Percentiles rank a stretch among this genome's conserved stretches.
phyloP scores from a whole-genome alignment of 805 yeast species.

The Cyberlindnera japonica region DNA sequence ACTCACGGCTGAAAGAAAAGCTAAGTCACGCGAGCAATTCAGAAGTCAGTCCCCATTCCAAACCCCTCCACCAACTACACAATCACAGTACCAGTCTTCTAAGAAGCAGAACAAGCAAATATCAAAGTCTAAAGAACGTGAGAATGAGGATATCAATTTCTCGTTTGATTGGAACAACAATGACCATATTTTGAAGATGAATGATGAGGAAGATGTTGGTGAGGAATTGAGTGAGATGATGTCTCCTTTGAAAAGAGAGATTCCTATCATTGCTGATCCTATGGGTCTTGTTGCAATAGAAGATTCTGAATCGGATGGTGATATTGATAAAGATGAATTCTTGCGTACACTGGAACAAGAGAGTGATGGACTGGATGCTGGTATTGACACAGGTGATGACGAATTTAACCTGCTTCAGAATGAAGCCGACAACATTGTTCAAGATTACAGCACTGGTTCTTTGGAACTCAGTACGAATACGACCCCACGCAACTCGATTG shows the following conservation, averaged over 20 bases:
- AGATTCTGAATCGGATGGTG: slow-evolving; percentile 53
- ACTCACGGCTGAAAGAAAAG: slow-evolving; percentile 64
- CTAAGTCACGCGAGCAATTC: slow-evolving; percentile 47
- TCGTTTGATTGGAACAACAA: slow-evolving; percentile 39
- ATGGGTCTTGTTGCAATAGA: slow-evolving; percentile 25
- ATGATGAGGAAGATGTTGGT: slow-evolving; percentile 46
- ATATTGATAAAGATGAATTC: slow-evolving; percentile 48
- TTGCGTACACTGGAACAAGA: slow-evolving; percentile 34
- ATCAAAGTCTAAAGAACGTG: slow-evolving; percentile 4
- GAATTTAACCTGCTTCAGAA: slow-evolving; percentile 35
- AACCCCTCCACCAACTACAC: slow-evolving; percentile 15
- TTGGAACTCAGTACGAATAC: slow-evolving; percentile 27
- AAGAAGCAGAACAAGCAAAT: slow-evolving; percentile 9
- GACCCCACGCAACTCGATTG: slow-evolving; percentile 33
- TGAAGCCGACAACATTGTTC: slow-evolving; percentile 41
- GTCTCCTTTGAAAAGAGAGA: slow-evolving; percentile 17
- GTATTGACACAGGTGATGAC: slow-evolving; percentile 32
- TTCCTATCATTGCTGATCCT: slow-evolving; percentile 21
- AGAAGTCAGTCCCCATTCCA: slow-evolving; percentile 33
- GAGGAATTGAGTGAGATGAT: slow-evolving; percentile 40
- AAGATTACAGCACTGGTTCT: slow-evolving; percentile 34
- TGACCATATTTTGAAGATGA: slow-evolving; percentile 32
- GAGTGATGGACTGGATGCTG: slow-evolving; percentile 35
- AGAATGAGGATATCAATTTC: slow-evolving; percentile 35
- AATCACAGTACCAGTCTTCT: slow-evolving; percentile 3